Base-by-base conservation (phyloP, 768 basidiomycete species). In the Termitomyces sp. region DNA sequence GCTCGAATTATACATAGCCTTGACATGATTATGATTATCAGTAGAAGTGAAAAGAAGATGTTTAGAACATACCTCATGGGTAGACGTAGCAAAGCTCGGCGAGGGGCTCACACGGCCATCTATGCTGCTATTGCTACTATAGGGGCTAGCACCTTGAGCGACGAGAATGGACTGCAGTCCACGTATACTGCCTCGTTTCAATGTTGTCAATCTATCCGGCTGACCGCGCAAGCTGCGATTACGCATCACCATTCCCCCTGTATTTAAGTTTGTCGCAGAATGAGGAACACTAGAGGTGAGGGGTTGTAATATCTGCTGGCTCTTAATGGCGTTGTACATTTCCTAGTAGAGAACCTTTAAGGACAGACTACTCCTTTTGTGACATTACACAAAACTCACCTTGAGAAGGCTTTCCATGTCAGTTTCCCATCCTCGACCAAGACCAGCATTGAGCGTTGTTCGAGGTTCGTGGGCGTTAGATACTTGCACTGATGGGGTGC, bases 91-190 rank as follows among this genome's bases (percentile, higher is more conserved):
- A 68, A 89, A 94, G 70, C 94, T 97, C 2, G 95, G 95, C 4
- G 95, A 91, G 6, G 96, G 97, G 69, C 95, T 97, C n/a, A 88
- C 81, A 24, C 94, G 83, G 1, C 96, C 94, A 66, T 95, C 92
- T 58, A 89, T 82, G 64, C 85, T 89, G 70, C 86, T 88, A 65
- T 85, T 88, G 65, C 88, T 91, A 66, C 91, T 91, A 67, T 93
- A 94, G 7, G 92, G 91, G 67, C 89, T 93, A 53, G 76, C 72
- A n/a, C 81, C 80, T n/a, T 77, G 89, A 18, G 81, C 74, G 48
- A 79, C 80, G 15, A 95, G 75, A 57, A 98, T 87, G 6, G 89
- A 86, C 58, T 91, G 90, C 52, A 94, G 74, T 1, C 95, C 94
- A 20, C 95, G 84, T 48, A 98, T 91, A 67, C 95, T 97, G 24